A percentile compares a stretch with the other conserved stretches of the same genome.
Evolutionary conservation across 352 stramenopile genomes (phyloP).

Genomic region (Globisporangium iwayamae): DNA sequence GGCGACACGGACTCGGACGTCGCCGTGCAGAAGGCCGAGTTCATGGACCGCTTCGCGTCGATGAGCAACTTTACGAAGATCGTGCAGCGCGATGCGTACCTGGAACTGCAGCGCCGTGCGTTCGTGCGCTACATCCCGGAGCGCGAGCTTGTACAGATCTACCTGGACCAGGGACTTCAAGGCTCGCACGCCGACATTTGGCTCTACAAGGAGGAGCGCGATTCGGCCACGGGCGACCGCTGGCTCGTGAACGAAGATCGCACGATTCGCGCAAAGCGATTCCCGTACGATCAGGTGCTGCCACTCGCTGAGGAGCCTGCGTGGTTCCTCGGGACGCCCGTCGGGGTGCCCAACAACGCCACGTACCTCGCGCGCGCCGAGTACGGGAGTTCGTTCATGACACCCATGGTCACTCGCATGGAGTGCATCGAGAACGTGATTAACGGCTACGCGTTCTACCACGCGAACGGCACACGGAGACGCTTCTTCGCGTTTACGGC

Average conservation of each 20-base stretch:
- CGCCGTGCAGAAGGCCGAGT: slow-evolving; percentile 52
- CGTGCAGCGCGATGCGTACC: slow-evolving; percentile 35
- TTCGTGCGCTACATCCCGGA: slow-evolving; percentile 51
- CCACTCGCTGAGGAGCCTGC: slow-evolving; percentile 35
- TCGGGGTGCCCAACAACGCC: slow-evolving; percentile 53
- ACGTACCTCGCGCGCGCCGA: slow-evolving; percentile 59
- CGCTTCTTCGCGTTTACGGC: slow-evolving; percentile 26
- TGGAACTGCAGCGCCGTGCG: slow-evolving; percentile 43
- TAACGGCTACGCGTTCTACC: slow-evolving; percentile 74
- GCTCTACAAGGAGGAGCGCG: slow-evolving; percentile 60
- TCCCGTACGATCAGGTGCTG: slow-evolving; percentile 66
- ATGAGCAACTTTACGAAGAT: slow-evolving; percentile 53
- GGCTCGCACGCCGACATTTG: slow-evolving; percentile 77
- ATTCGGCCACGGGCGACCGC: slow-evolving; percentile 24
- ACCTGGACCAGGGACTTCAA: slow-evolving; percentile 34
- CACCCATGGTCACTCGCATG: slow-evolving; percentile 61
- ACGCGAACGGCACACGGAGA: slow-evolving; percentile 26
- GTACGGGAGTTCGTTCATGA: slow-evolving; percentile 71
- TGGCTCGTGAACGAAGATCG: slow-evolving; percentile 73
- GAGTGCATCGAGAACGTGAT: slow-evolving; percentile 80
- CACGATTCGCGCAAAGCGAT: slow-evolving; percentile 59
- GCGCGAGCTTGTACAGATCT: slow-evolving; percentile 69
- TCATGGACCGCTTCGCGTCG: slow-evolving; percentile 45
- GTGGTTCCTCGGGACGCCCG: slow-evolving; percentile 51
- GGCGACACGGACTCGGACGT: slow-evolving; percentile 81